Conservation (phyloP, 1,139 yeast genomes). For the Nakaseomyces kungkrabaensis region DNA sequence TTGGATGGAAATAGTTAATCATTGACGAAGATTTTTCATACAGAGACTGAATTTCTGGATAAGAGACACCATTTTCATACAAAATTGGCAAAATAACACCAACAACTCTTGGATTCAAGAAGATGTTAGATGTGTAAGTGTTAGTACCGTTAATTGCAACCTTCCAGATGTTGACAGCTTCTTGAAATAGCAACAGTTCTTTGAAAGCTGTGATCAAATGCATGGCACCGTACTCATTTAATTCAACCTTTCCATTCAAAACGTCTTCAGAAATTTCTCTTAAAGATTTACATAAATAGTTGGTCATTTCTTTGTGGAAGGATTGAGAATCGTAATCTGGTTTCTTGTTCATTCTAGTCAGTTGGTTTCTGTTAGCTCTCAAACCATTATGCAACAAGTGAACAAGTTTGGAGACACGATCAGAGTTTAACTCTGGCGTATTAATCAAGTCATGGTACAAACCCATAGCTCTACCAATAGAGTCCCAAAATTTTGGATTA, state of each 20-base stretch:
- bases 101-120: slow-evolving; percentile 47
- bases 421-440: slow-evolving; percentile 37
- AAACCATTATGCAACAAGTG: slow-evolving; percentile 41
- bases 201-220: slow-evolving; percentile 50
- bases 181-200: slow-evolving; percentile 42
- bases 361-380: slow-evolving; percentile 41
- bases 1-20: slow-evolving; percentile 36
- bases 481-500: slow-evolving; percentile 36
- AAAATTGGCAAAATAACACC: slow-evolving; percentile 66
- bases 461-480: slow-evolving; percentile 38
- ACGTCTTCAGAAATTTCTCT: slow-evolving; percentile 43
- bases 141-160: slow-evolving; percentile 32
- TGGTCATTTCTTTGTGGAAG: slow-evolving; percentile 40
- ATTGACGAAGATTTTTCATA: slow-evolving; percentile 36
- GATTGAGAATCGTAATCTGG: slow-evolving; percentile 47
- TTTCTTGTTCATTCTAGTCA: slow-evolving; percentile 41
- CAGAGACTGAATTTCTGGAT: slow-evolving; percentile 46
- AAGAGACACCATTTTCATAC: slow-evolving; percentile 49
- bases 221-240: slow-evolving; percentile 46
- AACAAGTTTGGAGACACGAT: slow-evolving; percentile 37
- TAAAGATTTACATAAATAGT: slow-evolving; percentile 37
- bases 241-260: slow-evolving; percentile 30
- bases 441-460: slow-evolving; percentile 36
- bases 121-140: slow-evolving; percentile 24
- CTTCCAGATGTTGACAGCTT: slow-evolving; percentile 47